Percentiles rank a stretch among this genome's conserved stretches.
These are phyloP conservation scores for Allium fistulosum DNA, from an alignment of 106 monocot species.

Conservation along the genomic window DNA sequence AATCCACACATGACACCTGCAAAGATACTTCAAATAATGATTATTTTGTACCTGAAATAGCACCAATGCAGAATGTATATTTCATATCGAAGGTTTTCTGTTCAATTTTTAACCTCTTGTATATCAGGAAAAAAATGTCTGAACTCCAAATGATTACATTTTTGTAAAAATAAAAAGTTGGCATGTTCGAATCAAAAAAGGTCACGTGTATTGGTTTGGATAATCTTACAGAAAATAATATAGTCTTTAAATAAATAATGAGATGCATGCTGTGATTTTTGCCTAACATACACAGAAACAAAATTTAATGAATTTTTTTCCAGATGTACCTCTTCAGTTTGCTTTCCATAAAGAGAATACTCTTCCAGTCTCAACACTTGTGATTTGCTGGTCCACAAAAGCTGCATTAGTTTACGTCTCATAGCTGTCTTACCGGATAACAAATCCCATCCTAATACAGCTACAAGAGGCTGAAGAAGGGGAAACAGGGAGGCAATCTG, in stretches of 20 bases:
- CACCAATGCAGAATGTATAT: neutral
- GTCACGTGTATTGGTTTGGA: too few species aligned
- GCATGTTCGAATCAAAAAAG: too few species aligned
- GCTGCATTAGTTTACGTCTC: slow-evolving; percentile 63
- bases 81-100: too few species aligned
- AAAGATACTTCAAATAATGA: slow-evolving; percentile 10
- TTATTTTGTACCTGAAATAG: neutral
- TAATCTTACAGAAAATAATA: too few species aligned
- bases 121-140: neutral
- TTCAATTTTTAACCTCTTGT: too few species aligned
- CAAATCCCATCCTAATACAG: slow-evolving; percentile 93
- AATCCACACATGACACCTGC: slow-evolving; percentile 82
- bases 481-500: slow-evolving; percentile 86
- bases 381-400: slow-evolving; percentile 92
- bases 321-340: slow-evolving; percentile 60
- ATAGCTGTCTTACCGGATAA: slow-evolving; percentile 62
- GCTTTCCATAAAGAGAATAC: slow-evolving; percentile 45
- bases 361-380: slow-evolving; percentile 65
- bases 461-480: slow-evolving; percentile 87
- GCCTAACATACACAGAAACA: neutral
- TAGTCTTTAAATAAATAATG: too few species aligned
- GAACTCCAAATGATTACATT: neutral
- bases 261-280: too few species aligned
- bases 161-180: too few species aligned
- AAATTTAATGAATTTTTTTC: neutral